Percentiles rank a stretch among this genome's conserved stretches.
phyloP scores from a whole-genome alignment of 2,329 filamentous ascomycete species.

The Neonectria magnoliae region DNA sequence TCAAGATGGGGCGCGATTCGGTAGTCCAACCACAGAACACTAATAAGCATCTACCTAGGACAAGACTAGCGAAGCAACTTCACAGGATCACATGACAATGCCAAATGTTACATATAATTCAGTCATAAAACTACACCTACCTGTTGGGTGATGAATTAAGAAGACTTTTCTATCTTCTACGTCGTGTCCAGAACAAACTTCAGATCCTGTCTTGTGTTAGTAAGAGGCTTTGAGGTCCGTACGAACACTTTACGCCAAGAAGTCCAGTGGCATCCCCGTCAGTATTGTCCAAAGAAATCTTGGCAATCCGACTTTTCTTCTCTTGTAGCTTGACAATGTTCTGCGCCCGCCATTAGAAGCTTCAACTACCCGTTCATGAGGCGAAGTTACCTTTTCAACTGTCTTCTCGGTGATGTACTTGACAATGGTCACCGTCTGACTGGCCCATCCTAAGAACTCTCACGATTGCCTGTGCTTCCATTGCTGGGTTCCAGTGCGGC shows the following conservation, averaged over 20 bases:
- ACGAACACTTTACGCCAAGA: not conserved
- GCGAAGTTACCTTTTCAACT: not conserved
- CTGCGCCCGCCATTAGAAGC: not conserved
- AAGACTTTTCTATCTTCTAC: not conserved
- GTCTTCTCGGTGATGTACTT: not conserved
- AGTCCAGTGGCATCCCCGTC: not conserved
- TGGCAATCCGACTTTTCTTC: not conserved
- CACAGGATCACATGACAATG: not conserved
- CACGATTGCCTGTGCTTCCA: not conserved
- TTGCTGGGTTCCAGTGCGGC: not conserved
- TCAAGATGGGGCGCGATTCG: not conserved
- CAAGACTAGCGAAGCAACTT: not conserved
- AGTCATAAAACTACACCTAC: not conserved
- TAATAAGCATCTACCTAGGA: not conserved
- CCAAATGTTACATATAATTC: not conserved
- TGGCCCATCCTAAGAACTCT: slow-evolving; percentile 1
- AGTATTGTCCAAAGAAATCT: not conserved
- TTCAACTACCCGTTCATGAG: too few relatives aligned
- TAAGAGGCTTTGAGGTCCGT: not conserved
- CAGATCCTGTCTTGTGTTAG: not conserved
- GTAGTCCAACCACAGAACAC: not conserved
- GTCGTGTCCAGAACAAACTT: not conserved
- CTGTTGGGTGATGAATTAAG: not conserved
- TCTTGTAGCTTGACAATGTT: not conserved
- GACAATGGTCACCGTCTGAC: not conserved